These are phyloP conservation scores for Apiospora rasikravindrae DNA, from an alignment of 2,329 filamentous ascomycete species.

Conservation along the genomic window DNA sequence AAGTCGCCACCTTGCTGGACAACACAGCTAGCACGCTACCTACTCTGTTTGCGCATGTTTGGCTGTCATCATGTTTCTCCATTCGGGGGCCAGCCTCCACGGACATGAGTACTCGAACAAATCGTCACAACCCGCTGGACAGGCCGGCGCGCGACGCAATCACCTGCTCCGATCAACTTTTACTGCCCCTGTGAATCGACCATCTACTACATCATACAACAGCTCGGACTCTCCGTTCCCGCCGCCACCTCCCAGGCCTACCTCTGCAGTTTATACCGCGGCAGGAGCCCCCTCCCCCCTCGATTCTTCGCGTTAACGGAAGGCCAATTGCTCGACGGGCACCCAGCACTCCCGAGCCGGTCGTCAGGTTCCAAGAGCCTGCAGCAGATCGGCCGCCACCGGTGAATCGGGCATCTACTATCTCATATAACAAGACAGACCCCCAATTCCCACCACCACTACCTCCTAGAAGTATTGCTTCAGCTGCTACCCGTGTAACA, in stretches of 20 bases:
- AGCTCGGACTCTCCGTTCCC: constrained; percentile 25
- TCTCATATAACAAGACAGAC: constrained; percentile 26
- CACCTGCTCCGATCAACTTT: constrained; percentile 37
- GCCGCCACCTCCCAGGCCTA: constrained; percentile 18
- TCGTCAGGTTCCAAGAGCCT: constrained; percentile 31
- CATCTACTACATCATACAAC: constrained; percentile 30
- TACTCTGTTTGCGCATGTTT: neutral
- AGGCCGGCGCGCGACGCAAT: constrained; percentile 33
- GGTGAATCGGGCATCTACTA: constrained; percentile 32
- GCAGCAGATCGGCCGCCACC: constrained; percentile 29
- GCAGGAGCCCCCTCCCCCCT: neutral
- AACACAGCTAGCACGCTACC: neutral
- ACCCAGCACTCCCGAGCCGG: constrained; percentile 25
- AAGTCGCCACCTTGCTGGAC: constrained; percentile 10
- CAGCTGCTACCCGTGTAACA: neutral
- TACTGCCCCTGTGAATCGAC: constrained; percentile 32
- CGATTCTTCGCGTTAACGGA: constrained; percentile 12
- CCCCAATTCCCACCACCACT: constrained; percentile 23
- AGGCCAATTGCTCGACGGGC: neutral
- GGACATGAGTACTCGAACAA: constrained; percentile 61
- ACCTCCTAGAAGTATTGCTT: constrained; percentile 20
- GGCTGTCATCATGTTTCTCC: constrained; percentile 57
- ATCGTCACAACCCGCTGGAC: constrained; percentile 40
- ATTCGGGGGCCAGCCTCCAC: constrained; percentile 63
- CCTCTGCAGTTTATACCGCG: neutral